phyloP scores from a whole-genome alignment of 495 filamentous ascomycete genomes.

The Annulohypoxylon stygium region DNA sequence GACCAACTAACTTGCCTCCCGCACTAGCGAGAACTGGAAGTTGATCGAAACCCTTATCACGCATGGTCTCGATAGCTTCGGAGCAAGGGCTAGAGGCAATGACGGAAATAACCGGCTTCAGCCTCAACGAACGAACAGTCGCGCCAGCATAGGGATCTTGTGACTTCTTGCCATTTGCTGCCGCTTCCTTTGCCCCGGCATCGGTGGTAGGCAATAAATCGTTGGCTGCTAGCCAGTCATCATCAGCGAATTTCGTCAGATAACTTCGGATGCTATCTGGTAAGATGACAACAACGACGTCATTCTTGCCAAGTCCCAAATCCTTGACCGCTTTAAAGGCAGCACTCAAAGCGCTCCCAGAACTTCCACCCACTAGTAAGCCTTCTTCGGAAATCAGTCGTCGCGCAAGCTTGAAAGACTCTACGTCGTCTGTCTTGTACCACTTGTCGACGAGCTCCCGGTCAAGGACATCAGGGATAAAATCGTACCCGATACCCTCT shows the following conservation, averaged over 20 bases:
- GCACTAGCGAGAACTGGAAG: slow-evolving; percentile 84
- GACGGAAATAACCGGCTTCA: slow-evolving; percentile 93
- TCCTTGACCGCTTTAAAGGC: slow-evolving; percentile 84
- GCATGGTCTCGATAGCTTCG: slow-evolving; percentile 95
- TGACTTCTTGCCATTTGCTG: slow-evolving; percentile 64
- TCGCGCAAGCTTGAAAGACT: slow-evolving; percentile 89
- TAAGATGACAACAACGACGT: slow-evolving; percentile 89
- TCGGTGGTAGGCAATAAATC: slow-evolving; percentile 75
- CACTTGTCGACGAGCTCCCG: slow-evolving; percentile 86
- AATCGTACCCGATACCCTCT: slow-evolving; percentile 98
- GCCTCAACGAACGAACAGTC: slow-evolving; percentile 81
- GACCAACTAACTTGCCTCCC: slow-evolving; percentile 80
- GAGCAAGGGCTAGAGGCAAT: slow-evolving; percentile 74
- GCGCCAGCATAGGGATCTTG: slow-evolving; percentile 74
- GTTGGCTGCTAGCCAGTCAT: slow-evolving; percentile 97
- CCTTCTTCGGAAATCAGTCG: slow-evolving; percentile 95
- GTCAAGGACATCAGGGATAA: slow-evolving; percentile 93
- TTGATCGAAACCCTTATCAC: slow-evolving; percentile 96
- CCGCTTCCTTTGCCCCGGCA: slow-evolving; percentile 51
- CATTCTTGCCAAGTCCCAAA: slow-evolving; percentile 75
- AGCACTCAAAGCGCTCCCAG: slow-evolving; percentile 91
- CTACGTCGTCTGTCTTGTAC: slow-evolving; percentile 97
- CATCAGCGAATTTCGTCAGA: slow-evolving; percentile 98
- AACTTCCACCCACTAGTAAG: slow-evolving; percentile 92
- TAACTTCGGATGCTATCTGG: slow-evolving; percentile 98